Conservation (phyloP, 768 basidiomycete genomes). For the Lactarius indigo region DNA sequence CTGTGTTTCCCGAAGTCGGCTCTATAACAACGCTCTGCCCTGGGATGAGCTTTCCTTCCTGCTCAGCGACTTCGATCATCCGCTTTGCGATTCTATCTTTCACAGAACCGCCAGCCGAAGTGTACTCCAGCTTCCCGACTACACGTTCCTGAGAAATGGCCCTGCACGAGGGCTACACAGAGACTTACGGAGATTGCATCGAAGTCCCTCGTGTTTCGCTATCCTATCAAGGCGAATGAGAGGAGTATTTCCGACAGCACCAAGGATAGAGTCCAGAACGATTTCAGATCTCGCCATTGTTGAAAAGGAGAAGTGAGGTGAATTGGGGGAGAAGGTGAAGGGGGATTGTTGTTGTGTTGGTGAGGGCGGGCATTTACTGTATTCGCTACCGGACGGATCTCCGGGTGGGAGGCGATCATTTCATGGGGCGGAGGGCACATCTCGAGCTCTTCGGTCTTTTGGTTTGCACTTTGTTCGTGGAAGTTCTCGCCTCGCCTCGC, state of each 20-base stretch:
- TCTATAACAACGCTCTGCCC: constrained; percentile 93
- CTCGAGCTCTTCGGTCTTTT: background rate
- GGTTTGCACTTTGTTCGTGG: background rate
- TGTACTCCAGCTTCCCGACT: constrained; percentile 91
- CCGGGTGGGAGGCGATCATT: background rate
- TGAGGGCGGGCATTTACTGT: background rate
- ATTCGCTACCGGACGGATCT: background rate
- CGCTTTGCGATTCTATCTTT: constrained; percentile 96
- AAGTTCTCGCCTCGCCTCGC: background rate
- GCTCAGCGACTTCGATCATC: constrained; percentile 95
- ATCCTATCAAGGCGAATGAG: constrained; percentile 83
- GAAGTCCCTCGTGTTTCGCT: constrained; percentile 65
- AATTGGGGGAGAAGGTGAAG: background rate
- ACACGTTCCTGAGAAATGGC: background rate
- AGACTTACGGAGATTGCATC: constrained; percentile 84
- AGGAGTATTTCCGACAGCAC: constrained; percentile 87
- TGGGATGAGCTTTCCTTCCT: constrained; percentile 76
- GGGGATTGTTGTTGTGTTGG: background rate
- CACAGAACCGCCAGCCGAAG: constrained; percentile 88
- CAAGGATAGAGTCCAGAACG: constrained; percentile 76
- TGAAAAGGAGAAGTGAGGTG: background rate
- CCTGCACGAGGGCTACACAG: background rate
- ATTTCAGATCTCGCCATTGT: constrained; percentile 45
- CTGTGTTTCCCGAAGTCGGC: constrained; percentile 95
- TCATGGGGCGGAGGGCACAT: background rate